Evolutionary conservation across 768 basidiomycete species (phyloP).

Genomic region (Multifurca ochricompacta): DNA sequence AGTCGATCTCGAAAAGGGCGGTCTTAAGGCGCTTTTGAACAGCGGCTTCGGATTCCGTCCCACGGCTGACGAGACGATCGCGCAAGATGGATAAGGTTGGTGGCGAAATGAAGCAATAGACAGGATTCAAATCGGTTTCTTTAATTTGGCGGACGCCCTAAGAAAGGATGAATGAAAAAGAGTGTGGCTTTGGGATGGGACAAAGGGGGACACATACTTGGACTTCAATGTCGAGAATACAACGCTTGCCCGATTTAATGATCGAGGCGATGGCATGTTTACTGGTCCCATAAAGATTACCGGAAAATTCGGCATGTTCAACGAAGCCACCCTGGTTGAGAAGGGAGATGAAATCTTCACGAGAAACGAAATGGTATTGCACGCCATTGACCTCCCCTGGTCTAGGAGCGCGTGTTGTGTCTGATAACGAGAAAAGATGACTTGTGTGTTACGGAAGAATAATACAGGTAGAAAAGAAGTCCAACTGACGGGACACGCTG

Average conservation of each 20-base stretch:
- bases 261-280: slow-evolving; percentile 68
- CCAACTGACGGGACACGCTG: slow-evolving; percentile 72
- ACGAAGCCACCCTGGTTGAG: slow-evolving; percentile 73
- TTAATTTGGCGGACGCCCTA: slow-evolving; percentile 94
- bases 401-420: slow-evolving; percentile 84
- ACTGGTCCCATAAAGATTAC: slow-evolving; percentile 91
- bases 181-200: neutral
- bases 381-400: slow-evolving; percentile 75
- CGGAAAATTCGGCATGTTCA: slow-evolving; percentile 89
- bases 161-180: slow-evolving; percentile 11
- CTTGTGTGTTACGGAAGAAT: slow-evolving; percentile 7
- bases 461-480: neutral
- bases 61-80: slow-evolving; percentile 64
- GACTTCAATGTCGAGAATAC: slow-evolving; percentile 92
- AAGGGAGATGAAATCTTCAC: slow-evolving; percentile 63
- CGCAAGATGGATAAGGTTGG: slow-evolving; percentile 70
- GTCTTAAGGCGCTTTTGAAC: slow-evolving; percentile 69
- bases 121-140: slow-evolving; percentile 67
- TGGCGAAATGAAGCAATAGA: slow-evolving; percentile 90
- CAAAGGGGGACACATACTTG: slow-evolving; percentile 50
- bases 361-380: slow-evolving; percentile 80
- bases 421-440: slow-evolving; percentile 42
- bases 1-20: slow-evolving; percentile 74
- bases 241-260: slow-evolving; percentile 60
- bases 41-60: slow-evolving; percentile 72